Percentiles rank a stretch among this genome's conserved stretches.
Conservation (phyloP, 495 filamentous ascomycete species). For the Penicillium atrosanguineum region DNA sequence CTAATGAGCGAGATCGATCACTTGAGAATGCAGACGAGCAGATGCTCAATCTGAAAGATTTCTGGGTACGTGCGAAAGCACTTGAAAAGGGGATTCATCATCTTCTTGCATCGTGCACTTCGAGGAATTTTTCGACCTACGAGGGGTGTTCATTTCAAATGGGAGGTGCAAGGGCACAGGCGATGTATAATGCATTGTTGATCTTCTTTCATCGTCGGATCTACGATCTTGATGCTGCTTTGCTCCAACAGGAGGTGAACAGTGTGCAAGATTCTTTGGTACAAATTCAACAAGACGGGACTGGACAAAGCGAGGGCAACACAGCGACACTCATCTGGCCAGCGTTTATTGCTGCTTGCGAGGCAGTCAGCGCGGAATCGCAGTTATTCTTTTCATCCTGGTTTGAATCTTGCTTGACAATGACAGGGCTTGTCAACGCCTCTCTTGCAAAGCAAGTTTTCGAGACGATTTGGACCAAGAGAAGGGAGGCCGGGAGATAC, state of each 20-base stretch:
- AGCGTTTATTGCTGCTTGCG: slow-evolving; percentile 24
- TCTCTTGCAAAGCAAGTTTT: slow-evolving; percentile 12
- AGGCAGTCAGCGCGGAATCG: slow-evolving; percentile 9
- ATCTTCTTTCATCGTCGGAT: slow-evolving; percentile 24
- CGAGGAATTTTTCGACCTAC: not conserved
- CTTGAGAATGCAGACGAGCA: not conserved
- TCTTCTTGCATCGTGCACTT: not conserved
- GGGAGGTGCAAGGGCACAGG: slow-evolving; percentile 5
- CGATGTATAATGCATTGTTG: slow-evolving; percentile 20
- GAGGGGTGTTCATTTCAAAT: not conserved
- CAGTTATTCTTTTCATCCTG: slow-evolving; percentile 15
- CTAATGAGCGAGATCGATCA: slow-evolving; percentile 23
- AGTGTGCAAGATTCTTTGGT: slow-evolving; percentile 5
- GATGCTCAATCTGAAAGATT: slow-evolving; percentile 11
- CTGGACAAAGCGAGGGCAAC: not conserved
- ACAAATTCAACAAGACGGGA: slow-evolving; percentile 7
- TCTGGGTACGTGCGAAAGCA: slow-evolving; percentile 20
- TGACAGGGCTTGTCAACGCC: slow-evolving; percentile 13
- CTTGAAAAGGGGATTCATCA: slow-evolving; percentile 18
- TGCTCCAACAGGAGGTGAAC: slow-evolving; percentile 17
- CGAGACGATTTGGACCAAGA: slow-evolving; percentile 17
- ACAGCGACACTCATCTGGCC: slow-evolving; percentile 23
- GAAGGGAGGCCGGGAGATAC: not conserved
- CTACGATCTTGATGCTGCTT: slow-evolving; percentile 18
- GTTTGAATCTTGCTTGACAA: slow-evolving; percentile 17